Evolutionary conservation across 2,329 filamentous ascomycete genomes (phyloP), one percentile per base, ranked within the genome.

Genomic region (Alternaria ethzedia): DNA sequence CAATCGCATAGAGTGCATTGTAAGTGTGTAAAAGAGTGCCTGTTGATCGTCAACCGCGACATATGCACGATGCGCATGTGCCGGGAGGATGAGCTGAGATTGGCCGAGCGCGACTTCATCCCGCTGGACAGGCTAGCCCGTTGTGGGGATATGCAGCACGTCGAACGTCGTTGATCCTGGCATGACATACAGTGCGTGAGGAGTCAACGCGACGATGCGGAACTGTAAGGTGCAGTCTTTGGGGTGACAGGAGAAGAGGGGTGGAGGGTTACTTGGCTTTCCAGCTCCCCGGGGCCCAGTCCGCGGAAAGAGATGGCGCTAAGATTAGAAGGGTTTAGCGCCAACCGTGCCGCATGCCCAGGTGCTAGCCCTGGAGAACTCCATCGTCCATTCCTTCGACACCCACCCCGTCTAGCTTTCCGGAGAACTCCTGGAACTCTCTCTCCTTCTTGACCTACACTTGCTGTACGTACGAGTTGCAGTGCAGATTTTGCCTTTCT

Each of bases 51-150:
- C 51, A 61, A 57, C 30, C n/a, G 51, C 36, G 47, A 54, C 44
- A 62, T 63, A 63, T 64, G 61, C 61, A 61, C 52, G 41, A 51
- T 54, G 58, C 28, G 59, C 67, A 70, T 66, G 64, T 70, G 67
- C 45, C 28, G 32, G 10, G 26, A 57, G 15, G 25, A 41, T 20
- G 23, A 21, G 21, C 46, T 56, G n/a, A 20, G 25, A 70, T 68
- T 70, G 66, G 67, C 45, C 20, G 51, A 54, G 36, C 20, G 36
- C 23, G 12, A 17, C 12, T 11, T 25, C 21, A 46, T 43, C 50
- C 49, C 43, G 50, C 30, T n/a, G 25, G 12, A 30, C 17, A 20
- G 28, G 26, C 52, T 45, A 59, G 50, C 47, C 30, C 32, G 51
- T 26, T 23, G 32, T 57, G 12, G 46, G 26, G 51, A 26, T 32